Conservation (phyloP, 2,329 filamentous ascomycete species). For the Xylariaceae sp. region DNA sequence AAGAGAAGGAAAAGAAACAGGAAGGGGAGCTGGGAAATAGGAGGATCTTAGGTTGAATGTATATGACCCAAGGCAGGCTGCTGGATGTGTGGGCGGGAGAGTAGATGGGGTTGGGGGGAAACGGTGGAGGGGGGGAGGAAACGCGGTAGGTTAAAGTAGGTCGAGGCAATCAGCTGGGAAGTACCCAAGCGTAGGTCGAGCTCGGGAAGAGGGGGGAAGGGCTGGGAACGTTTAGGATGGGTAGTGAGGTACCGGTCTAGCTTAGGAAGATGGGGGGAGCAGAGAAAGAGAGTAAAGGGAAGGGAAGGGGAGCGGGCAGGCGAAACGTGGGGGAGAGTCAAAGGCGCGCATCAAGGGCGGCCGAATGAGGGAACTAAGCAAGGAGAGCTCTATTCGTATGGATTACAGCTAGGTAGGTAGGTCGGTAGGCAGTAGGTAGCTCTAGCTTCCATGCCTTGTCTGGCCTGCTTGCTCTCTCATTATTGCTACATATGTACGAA, state of each 20-base stretch:
- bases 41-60: slow-evolving; percentile 27
- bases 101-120: too few relatives aligned
- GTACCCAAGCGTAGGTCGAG: not conserved
- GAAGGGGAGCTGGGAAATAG: slow-evolving; percentile 17
- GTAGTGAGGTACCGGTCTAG: too few relatives aligned
- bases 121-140: not conserved
- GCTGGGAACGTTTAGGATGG: too few relatives aligned
- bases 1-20: slow-evolving; percentile 22
- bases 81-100: slow-evolving; percentile 17
- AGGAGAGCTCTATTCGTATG: slow-evolving; percentile 2
- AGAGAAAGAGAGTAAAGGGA: not conserved
- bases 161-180: not conserved
- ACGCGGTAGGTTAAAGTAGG: not conserved
- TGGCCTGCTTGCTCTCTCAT: not conserved
- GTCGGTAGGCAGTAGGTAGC: not conserved
- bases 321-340: slow-evolving; percentile 7
- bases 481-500: not conserved
- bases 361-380: not conserved
- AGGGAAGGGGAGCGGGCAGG: slow-evolving; percentile 4
- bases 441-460: slow-evolving; percentile 11
- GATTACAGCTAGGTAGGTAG: not conserved
- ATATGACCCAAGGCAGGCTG: slow-evolving; percentile 27
- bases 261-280: slow-evolving; percentile 6
- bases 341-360: slow-evolving; percentile 4
- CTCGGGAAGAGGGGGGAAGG: too few relatives aligned